Percentiles rank a stretch among this genome's conserved stretches.
Evolutionary conservation across 2,329 filamentous ascomycete genomes (phyloP).

Genomic region (Monilinia polystroma): DNA sequence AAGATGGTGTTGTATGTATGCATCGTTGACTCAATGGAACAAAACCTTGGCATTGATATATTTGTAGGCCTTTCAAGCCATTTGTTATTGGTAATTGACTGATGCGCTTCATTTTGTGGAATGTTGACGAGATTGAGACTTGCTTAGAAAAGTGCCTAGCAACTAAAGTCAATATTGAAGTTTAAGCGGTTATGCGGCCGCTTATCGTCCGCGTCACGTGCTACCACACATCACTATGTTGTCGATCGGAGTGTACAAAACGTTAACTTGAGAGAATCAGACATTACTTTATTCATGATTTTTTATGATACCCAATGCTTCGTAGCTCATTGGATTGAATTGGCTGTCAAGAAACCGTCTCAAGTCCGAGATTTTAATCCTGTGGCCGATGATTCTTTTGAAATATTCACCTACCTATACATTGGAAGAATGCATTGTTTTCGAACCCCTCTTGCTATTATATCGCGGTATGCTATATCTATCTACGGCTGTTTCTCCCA

Average conservation of each 20-base stretch:
- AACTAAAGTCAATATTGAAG: background rate
- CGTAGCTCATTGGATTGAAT: background rate
- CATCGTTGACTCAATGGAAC: constrained; percentile 27
- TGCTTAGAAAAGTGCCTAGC: constrained; percentile 10
- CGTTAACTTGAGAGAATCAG: background rate
- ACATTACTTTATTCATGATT: background rate
- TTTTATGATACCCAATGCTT: background rate
- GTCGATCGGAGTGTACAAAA: background rate
- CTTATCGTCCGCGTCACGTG: constrained; percentile 5
- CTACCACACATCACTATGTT: background rate
- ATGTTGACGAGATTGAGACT: background rate
- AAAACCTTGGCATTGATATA: constrained; percentile 6
- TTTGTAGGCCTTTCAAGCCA: constrained; percentile 24
- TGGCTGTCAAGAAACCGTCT: too few relatives aligned
- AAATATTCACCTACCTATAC: background rate
- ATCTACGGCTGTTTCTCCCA: background rate
- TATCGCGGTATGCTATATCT: background rate
- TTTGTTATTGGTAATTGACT: constrained; percentile 29
- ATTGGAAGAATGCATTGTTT: background rate
- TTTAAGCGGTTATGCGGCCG: constrained; percentile 17
- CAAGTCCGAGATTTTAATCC: too few relatives aligned
- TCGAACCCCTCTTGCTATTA: background rate
- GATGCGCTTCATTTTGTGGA: constrained; percentile 39
- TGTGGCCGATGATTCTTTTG: too few relatives aligned
- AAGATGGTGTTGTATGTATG: constrained; percentile 34